These are phyloP conservation scores for Mycena leptocephala DNA, from an alignment of 768 basidiomycete species.

Conservation along the genomic window DNA sequence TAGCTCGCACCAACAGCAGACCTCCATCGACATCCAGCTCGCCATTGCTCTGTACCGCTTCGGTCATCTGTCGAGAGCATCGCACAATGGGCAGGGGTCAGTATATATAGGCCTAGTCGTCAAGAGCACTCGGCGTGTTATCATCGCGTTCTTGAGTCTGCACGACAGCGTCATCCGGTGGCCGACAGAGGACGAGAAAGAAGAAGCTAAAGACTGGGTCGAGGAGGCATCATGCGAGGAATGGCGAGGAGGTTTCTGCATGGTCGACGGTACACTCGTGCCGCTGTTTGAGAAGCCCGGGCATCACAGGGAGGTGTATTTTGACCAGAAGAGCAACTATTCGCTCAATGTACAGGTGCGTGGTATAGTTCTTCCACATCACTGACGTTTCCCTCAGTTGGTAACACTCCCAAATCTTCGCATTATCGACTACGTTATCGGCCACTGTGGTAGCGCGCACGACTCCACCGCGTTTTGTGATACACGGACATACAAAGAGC, in stretches of 20 bases:
- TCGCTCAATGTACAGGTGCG: not conserved
- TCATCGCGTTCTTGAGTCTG: not conserved
- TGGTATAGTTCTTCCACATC: not conserved
- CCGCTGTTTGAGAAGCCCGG: constrained; percentile 49
- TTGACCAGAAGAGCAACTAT: constrained; percentile 15
- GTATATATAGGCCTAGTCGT: constrained; percentile 29
- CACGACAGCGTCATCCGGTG: not conserved
- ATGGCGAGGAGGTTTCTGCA: not conserved
- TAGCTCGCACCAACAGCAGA: constrained; percentile 38
- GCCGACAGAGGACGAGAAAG: constrained; percentile 25
- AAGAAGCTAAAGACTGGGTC: not conserved
- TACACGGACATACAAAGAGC: not conserved
- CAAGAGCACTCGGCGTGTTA: not conserved
- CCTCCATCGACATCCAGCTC: constrained; percentile 48
- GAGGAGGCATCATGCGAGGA: not conserved
- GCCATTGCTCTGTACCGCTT: constrained; percentile 10
- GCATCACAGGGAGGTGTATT: constrained; percentile 53
- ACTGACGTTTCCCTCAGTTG: not conserved
- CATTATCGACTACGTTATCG: not conserved
- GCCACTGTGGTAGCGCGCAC: not conserved
- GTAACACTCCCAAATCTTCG: not conserved
- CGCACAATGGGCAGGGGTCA: constrained; percentile 44
- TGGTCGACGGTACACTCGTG: constrained; percentile 43
- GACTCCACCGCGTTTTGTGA: not conserved
- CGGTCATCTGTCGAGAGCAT: constrained; percentile 44